Evolutionary conservation across 2,329 filamentous ascomycete genomes (phyloP), one percentile per base, ranked within the genome.

Genomic region (Aspergillus hortae): DNA sequence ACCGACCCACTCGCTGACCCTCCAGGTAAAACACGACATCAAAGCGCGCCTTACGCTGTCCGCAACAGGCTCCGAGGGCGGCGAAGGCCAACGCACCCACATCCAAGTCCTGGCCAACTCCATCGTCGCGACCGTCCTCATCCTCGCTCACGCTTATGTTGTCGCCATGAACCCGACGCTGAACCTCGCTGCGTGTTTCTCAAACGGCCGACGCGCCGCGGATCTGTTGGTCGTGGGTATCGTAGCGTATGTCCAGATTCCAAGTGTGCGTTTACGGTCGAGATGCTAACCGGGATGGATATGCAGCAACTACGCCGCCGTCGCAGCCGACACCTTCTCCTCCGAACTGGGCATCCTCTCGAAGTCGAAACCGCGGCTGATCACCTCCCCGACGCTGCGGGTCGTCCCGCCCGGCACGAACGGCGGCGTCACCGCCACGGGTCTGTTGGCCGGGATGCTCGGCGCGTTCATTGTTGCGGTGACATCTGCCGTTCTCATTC

Each of bases 341-440:
- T 96, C 91, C 10, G 94, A 99, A 75, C 84, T 99, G 17, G 94
- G 94, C 12, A 99, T 99, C 51, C 79, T 99, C 11, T 88, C 92
- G 6, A 83, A 80, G 53, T 80, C 80, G 21, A 76, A 83, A 42
- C 94, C 94, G 7, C 85, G 92, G 33, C 82, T 99, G 35, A 92
- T 99, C 67, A 96, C 90, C 4, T 92, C 89, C 12, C 84, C 81
- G 14, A 84, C 74, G 4, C 80, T 94, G 64, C 86, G 88, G 53
- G 81, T 83, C 57, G 94, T 97, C 0, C 92, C 94, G 0, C 87
- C 83, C 1, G 94, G 94, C 46, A 97, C 94, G 40, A 99, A 99
- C 67, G 94, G 94, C 30, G 94, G 92, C 14, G 89, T 99, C 7
- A 95, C 90, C 0, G 61, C 84, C 0, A 76, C 83, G 43, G 94